Evolutionary conservation across 2,329 filamentous ascomycete species (phyloP).

Genomic region (Zasmidium cellare): DNA sequence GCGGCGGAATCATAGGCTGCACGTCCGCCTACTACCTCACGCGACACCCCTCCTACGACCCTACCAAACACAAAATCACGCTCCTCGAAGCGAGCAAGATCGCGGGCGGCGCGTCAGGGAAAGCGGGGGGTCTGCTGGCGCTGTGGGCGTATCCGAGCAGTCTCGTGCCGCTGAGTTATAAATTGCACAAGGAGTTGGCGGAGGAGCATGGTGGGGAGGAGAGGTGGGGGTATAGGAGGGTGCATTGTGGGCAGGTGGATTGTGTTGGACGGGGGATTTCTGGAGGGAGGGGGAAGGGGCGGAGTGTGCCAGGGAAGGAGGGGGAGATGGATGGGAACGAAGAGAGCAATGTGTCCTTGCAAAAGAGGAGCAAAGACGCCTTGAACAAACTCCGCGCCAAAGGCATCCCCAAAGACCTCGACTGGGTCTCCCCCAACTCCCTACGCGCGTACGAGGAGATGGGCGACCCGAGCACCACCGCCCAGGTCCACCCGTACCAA

Average conservation of each 20-base stretch:
- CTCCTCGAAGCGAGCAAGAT: slow-evolving; percentile 83
- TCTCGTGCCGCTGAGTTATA: slow-evolving; percentile 83
- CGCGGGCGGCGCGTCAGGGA: slow-evolving; percentile 89
- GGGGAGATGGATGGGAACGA: slow-evolving; percentile 33
- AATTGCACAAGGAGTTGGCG: slow-evolving; percentile 80
- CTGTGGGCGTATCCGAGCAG: slow-evolving; percentile 86
- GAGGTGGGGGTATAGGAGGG: slow-evolving; percentile 81
- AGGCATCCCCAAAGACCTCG: slow-evolving; percentile 71
- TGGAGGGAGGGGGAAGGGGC: slow-evolving; percentile 29
- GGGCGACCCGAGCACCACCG: slow-evolving; percentile 77
- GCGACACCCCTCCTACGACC: slow-evolving; percentile 78
- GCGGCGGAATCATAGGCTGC: slow-evolving; percentile 89
- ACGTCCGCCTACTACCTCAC: slow-evolving; percentile 91
- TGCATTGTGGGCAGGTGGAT: slow-evolving; percentile 71
- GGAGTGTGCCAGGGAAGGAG: slow-evolving; percentile 26
- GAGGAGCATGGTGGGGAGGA: slow-evolving; percentile 75
- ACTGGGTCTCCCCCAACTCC: slow-evolving; percentile 75
- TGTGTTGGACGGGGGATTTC: slow-evolving; percentile 47
- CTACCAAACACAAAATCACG: slow-evolving; percentile 73
- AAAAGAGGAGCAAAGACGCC: slow-evolving; percentile 56
- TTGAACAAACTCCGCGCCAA: slow-evolving; percentile 55
- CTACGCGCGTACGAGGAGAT: slow-evolving; percentile 76
- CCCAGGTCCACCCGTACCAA: slow-evolving; percentile 88
- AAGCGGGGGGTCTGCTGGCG: slow-evolving; percentile 86
- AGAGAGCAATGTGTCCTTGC: slow-evolving; percentile 49